Conservation (phyloP, 805 yeast genomes). For the Candida sithepensis region DNA sequence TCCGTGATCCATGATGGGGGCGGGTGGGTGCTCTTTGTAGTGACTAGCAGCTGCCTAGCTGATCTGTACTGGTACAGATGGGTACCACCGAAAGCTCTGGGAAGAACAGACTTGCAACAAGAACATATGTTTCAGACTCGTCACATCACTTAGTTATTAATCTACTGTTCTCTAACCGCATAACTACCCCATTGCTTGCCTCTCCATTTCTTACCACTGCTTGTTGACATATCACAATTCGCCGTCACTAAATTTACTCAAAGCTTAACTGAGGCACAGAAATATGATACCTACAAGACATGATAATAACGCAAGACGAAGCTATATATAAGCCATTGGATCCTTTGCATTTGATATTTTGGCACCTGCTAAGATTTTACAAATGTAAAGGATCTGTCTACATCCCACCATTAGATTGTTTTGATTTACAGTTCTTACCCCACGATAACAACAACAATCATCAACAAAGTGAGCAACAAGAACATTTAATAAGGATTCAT, state of each 20-base stretch:
- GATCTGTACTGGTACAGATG: no score
- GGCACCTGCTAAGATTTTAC: constrained; percentile 11
- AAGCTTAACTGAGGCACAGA: neutral
- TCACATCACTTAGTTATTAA: neutral
- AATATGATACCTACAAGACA: constrained; percentile 1
- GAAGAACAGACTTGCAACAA: no score
- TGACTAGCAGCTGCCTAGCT: no score
- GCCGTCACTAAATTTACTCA: neutral
- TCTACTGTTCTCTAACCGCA: no score
- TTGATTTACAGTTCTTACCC: neutral
- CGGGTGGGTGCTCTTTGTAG: no score
- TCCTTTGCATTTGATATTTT: constrained; percentile 14
- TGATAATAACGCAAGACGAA: constrained; percentile 24
- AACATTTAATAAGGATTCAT: neutral
- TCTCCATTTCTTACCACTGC: neutral
- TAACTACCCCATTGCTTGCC: neutral
- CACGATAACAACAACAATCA: neutral
- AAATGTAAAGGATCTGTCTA: constrained; percentile 15
- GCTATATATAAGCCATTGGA: constrained; percentile 11
- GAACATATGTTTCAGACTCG: no score
- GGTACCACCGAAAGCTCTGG: no score
- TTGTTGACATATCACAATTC: neutral
- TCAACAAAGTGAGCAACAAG: neutral
- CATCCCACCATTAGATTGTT: neutral
- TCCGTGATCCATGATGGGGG: no score